Evolutionary conservation across 768 basidiomycete species (phyloP).

Genomic region (Collybia nuda): DNA sequence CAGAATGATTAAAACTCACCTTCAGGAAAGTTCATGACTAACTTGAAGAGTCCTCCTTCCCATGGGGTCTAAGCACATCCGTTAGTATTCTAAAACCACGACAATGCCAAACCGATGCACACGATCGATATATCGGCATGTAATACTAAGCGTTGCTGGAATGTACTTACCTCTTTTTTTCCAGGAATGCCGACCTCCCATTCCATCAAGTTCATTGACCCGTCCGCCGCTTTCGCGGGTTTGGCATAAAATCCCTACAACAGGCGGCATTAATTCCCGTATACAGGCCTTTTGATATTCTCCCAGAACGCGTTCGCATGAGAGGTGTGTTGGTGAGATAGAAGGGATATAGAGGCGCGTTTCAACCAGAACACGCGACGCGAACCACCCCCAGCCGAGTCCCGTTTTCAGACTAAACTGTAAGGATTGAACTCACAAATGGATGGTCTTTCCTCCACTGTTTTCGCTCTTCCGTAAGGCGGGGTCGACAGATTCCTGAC

Average conservation of each 20-base stretch:
- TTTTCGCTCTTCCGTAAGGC: conserved; percentile 95
- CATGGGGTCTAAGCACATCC: conserved; percentile 74
- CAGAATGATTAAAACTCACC: conserved; percentile 45
- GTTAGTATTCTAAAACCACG: conserved; percentile 10
- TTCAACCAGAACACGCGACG: conserved; percentile 4
- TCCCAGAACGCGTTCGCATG: neutral
- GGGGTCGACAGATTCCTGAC: conserved; percentile 92
- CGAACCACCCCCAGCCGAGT: conserved; percentile 6
- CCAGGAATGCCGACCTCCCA: conserved; percentile 99
- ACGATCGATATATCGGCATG: neutral
- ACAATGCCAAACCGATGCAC: conserved; percentile 3
- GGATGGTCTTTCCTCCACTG: conserved; percentile 99
- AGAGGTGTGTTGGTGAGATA: neutral
- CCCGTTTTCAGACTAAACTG: conserved; percentile 3
- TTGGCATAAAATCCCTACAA: conserved; percentile 94
- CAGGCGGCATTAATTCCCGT: conserved; percentile 6
- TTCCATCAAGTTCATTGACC: conserved; percentile 93
- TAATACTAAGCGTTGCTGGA: neutral
- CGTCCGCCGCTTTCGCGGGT: conserved; percentile 86
- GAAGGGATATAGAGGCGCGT: conserved; percentile 4
- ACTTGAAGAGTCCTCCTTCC: conserved; percentile 95
- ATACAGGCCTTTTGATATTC: neutral
- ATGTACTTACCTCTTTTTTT: conserved; percentile 70
- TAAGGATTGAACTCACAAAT: conserved; percentile 63
- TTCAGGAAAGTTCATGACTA: conserved; percentile 95